Conservation (phyloP, 1,284 basidiomycete genomes). For the Leccinum proximum region DNA sequence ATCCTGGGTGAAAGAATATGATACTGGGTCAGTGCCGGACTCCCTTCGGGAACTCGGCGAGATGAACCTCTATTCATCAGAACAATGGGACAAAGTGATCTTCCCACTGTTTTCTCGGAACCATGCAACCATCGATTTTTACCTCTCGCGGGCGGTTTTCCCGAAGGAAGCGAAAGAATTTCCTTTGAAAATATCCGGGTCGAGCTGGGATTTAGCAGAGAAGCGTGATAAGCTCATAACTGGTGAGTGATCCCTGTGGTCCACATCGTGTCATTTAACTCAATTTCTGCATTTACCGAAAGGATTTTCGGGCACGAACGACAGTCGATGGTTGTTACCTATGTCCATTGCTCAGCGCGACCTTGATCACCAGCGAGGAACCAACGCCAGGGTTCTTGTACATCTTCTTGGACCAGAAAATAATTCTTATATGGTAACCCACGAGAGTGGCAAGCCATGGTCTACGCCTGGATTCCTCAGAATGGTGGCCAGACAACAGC, state of each 20-base stretch:
- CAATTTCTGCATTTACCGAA: neutral
- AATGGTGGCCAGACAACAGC: neutral
- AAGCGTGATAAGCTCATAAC: slow-evolving; percentile 27
- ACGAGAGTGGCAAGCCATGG: neutral
- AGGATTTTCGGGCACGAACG: slow-evolving; percentile 59
- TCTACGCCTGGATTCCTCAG: neutral
- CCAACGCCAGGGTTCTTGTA: slow-evolving; percentile 48
- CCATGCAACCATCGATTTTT: slow-evolving; percentile 45
- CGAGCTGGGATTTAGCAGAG: slow-evolving; percentile 52
- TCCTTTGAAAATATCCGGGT: slow-evolving; percentile 42
- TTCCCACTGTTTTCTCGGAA: slow-evolving; percentile 37
- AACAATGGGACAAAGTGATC: slow-evolving; percentile 26
- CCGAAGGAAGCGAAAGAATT: slow-evolving; percentile 42
- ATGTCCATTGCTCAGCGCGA: slow-evolving; percentile 43
- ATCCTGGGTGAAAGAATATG: slow-evolving; percentile 34
- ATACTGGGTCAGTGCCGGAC: slow-evolving; percentile 22
- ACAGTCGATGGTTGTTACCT: slow-evolving; percentile 46
- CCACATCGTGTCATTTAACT: neutral
- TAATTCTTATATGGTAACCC: slow-evolving; percentile 29
- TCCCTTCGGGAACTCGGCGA: slow-evolving; percentile 27
- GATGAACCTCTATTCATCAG: slow-evolving; percentile 40
- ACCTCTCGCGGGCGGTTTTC: slow-evolving; percentile 33
- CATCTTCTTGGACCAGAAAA: slow-evolving; percentile 45
- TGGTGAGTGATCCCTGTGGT: slow-evolving; percentile 10
- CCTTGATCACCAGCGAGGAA: slow-evolving; percentile 38